Evolutionary conservation across 176 grass and related monocot genomes (phyloP), one percentile per base, ranked within the genome.

Genomic region (Echinochloa phyllopogon): DNA sequence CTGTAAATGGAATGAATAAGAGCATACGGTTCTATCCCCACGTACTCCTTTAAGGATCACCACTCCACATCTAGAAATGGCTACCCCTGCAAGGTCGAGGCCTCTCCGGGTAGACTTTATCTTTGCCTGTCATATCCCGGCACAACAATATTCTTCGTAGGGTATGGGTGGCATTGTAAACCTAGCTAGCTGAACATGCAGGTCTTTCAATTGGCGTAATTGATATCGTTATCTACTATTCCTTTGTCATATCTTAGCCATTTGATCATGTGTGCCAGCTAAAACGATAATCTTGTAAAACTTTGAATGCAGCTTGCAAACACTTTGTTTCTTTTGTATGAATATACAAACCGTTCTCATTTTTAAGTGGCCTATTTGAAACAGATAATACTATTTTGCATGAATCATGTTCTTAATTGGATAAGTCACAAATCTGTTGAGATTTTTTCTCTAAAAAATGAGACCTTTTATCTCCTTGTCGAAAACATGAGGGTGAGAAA

Each of bases 11-110:
- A 78, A 86, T 15, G 72, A 48, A 78, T 57, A 78, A 36, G 5
- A 12, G 73, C 65, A 78, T 73, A 58, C 0, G 72, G 83, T 82
- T 86, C 72, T 72, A 65, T 77, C 77, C 70, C 23, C 53, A 82
- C 73, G 56, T 38, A 3, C 65, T 38, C 15, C 69, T 82, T 65
- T 56, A 60, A 56, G 57, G 65, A 77, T 86, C 55, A 21, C 72
- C 53, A 27, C 29, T 77, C 73, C 83, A 39, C 56, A 48, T 82
- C 71, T 47, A 82, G 15, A 65, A 64, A 71, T 72, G 64, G 71
- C 47, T 85, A 75, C 4, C 21, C 21, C 53, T 77, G 15, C 15
- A 56, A 23, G 71, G 43, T 15, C 21, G 44, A 88, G 23, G 18
- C 8, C 23, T 72, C 80, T 78, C 63, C 36, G 49, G 6, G 13